Evolutionary conservation across 306 rosid genomes (phyloP), one percentile per base, ranked within the genome.

Genomic region (Macrotyloma uniflorum): DNA sequence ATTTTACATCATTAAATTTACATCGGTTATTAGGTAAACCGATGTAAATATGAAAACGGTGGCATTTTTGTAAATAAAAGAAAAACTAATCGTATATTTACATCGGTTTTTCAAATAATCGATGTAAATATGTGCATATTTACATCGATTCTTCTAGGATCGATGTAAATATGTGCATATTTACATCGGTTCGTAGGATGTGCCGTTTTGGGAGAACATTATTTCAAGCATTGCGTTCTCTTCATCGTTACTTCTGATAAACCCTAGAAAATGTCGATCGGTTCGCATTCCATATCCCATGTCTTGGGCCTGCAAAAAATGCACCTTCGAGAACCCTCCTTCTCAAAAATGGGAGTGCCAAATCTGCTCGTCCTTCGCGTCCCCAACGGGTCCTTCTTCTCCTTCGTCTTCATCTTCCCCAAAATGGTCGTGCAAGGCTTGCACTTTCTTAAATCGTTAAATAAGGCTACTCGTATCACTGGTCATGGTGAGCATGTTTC

Each of bases 361-460:
- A 89, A 87, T 89, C 80, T 94, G 98, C 71, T 67, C 80, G 0
- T 79, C 94, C 2, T 46, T 90, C 0, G 36, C 89, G 1, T 40
- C 89, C 5, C 50, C 86, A 0, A 54, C 70, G 0, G 30, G 30
- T 11, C 45, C 77, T 1, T 19, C 81, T 0, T 51, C 88, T 1
- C 81, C 97, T n/a, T 84, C 96, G 23, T 80, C 93, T 26, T 43
- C 89, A 0, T 63, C 84, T 15, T 28, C 82, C 30, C 74, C 96
- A 4, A 90, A 87, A 84, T 93, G 98, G 98, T 75, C 97, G 4
- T 93, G 97, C 91, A 94, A 86, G 77, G 94, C 92, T 18, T 94
- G 98, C 91, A 94, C 97, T 47, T 89, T 94, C 72, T 74, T 92
- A 63, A 94, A 94, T 89, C 83, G 1, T 87, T 87, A 49, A 50